Evolutionary conservation across 208 protist species (phyloP).

Genomic region (Leishmania guyanensis): DNA sequence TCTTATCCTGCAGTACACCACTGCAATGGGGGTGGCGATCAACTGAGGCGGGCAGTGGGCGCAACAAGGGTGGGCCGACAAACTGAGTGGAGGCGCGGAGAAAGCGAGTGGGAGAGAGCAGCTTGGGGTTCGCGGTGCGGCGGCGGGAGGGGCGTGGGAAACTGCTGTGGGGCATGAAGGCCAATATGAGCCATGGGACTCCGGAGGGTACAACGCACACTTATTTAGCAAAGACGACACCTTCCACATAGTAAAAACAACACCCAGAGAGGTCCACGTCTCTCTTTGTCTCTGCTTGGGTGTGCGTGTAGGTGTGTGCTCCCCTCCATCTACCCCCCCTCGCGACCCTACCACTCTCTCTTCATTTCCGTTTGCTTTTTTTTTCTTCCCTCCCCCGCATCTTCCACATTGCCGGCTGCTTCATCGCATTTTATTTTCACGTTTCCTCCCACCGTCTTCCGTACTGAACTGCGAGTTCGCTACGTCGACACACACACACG

Average conservation of each 20-base stretch:
- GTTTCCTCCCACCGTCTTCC: too few species aligned
- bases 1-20: conserved; percentile 33
- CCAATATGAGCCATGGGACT: neutral
- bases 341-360: neutral
- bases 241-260: neutral
- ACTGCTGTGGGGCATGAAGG: neutral
- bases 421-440: too few species aligned
- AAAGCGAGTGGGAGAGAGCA: neutral
- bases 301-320: neutral
- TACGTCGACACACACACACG: neutral
- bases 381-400: too few species aligned
- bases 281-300: too few species aligned
- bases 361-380: too few species aligned
- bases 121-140: neutral
- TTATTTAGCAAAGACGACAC: neutral
- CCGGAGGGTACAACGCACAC: neutral
- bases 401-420: too few species aligned
- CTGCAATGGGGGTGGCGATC: neutral
- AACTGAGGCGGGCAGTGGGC: neutral
- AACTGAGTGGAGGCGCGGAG: neutral
- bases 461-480: neutral
- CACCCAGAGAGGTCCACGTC: neutral
- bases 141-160: neutral
- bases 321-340: neutral
- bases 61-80: neutral